Percentiles rank a stretch among this genome's conserved stretches.
phyloP scores from a whole-genome alignment of 371 early-diverging fungal species.

The Mucor mucedo region DNA sequence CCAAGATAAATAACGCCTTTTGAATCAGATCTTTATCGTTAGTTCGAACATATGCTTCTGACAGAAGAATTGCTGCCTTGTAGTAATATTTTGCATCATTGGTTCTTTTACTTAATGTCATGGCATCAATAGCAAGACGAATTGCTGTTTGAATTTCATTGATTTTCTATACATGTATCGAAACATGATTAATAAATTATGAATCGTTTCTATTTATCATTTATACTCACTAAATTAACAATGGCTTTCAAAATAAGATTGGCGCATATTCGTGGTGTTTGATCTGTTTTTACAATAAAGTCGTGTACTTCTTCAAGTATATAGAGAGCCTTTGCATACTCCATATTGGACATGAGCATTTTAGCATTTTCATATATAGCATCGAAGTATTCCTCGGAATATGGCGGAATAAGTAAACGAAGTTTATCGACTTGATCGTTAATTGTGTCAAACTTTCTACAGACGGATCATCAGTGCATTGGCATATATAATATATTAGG shows the following conservation, averaged over 20 bases:
- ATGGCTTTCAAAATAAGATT: slow-evolving; percentile 19
- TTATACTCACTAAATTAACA: slow-evolving; percentile 14
- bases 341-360: slow-evolving; percentile 2
- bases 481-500: too few relatives aligned
- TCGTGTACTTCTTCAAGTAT: slow-evolving; percentile 13
- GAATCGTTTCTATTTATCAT: too few relatives aligned
- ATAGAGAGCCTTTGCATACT: slow-evolving; percentile 18
- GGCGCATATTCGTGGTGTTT: slow-evolving; percentile 7
- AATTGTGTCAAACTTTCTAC: slow-evolving; percentile 3
- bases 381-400: slow-evolving; percentile 21
- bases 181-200: not conserved
- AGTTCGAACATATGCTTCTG: slow-evolving; percentile 19
- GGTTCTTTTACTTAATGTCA: slow-evolving; percentile 6
- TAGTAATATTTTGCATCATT: slow-evolving; percentile 27
- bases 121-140: slow-evolving; percentile 24
- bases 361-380: slow-evolving; percentile 5
- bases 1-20: slow-evolving; percentile 19
- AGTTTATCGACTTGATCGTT: slow-evolving; percentile 1
- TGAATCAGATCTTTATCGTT: not conserved
- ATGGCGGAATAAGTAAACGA: not conserved
- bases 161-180: slow-evolving; percentile 17
- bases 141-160: slow-evolving; percentile 20
- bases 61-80: slow-evolving; percentile 20
- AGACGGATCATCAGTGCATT: not conserved
- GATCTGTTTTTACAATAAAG: slow-evolving; percentile 12